Evolutionary conservation across 108 stramenopile species (phyloP).

Genomic region (Cyclotella kingstonii): DNA sequence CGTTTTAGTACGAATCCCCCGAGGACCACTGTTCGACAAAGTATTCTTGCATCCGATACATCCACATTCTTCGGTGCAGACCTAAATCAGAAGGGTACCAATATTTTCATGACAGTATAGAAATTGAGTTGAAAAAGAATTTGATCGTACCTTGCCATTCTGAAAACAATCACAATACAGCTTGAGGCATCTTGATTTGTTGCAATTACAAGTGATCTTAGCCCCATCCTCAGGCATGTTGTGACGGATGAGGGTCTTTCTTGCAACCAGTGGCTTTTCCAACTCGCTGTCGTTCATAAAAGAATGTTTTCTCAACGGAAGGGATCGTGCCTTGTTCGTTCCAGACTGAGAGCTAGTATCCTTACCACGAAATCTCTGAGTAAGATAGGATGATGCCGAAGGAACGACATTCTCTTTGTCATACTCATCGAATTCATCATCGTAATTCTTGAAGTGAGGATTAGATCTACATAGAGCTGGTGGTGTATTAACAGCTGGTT

Average conservation of each 20-base stretch:
- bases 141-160: constrained; percentile 22
- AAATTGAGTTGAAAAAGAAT: not conserved
- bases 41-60: constrained; percentile 65
- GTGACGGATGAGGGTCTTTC: constrained; percentile 20
- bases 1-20: constrained; percentile 48
- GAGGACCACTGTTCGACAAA: constrained; percentile 17
- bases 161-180: constrained; percentile 78
- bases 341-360: not conserved
- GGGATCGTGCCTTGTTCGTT: constrained; percentile 10
- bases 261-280: constrained; percentile 2
- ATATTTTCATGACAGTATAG: not conserved
- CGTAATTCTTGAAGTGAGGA: not conserved
- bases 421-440: not conserved
- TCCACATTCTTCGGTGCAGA: constrained; percentile 37
- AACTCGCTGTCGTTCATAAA: constrained; percentile 8
- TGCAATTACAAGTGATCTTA: constrained; percentile 28
- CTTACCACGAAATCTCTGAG: too few species aligned
- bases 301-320: constrained; percentile 35
- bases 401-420: constrained; percentile 17
- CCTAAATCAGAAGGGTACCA: constrained; percentile 20
- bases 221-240: constrained; percentile 20
- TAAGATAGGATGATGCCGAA: too few species aligned
- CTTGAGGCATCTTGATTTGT: constrained; percentile 38
- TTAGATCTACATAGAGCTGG: constrained; percentile 11
- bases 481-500: constrained; percentile 17